These are phyloP conservation scores for Jaltomata sinuosa DNA, from an alignment of 257 asterid genomes.

Conservation along the genomic window DNA sequence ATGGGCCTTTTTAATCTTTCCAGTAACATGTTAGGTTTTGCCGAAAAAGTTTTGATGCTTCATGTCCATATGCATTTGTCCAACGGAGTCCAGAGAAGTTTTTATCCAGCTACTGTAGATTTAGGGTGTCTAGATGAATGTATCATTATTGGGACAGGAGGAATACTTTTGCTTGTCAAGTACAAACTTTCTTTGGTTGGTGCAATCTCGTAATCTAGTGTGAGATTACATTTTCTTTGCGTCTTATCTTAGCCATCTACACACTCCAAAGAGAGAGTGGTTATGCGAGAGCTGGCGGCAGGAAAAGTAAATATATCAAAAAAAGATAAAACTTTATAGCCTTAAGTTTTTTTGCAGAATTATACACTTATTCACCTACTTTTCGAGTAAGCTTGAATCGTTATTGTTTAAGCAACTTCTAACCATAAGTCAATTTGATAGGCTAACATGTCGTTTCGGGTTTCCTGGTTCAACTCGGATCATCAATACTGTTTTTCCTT, in stretches of 20 bases:
- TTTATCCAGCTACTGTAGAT: background rate
- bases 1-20: background rate
- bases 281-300: background rate
- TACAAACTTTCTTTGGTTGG: background rate
- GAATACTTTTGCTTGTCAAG: background rate
- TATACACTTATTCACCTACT: background rate
- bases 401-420: background rate
- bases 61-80: background rate
- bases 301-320: background rate
- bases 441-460: background rate
- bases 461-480: constrained; percentile 3
- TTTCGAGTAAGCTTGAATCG: background rate
- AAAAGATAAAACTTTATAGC: background rate
- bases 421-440: background rate
- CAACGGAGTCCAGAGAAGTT: background rate
- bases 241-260: background rate
- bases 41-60: background rate
- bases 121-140: background rate
- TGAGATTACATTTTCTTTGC: background rate
- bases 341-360: background rate
- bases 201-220: background rate
- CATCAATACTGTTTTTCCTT: constrained; percentile 1
- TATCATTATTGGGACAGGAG: background rate
- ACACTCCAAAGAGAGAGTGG: background rate
- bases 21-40: background rate